Evolutionary conservation across 768 basidiomycete genomes (phyloP), one percentile per base, ranked within the genome.

Genomic region (Boletus pseudopeckii): DNA sequence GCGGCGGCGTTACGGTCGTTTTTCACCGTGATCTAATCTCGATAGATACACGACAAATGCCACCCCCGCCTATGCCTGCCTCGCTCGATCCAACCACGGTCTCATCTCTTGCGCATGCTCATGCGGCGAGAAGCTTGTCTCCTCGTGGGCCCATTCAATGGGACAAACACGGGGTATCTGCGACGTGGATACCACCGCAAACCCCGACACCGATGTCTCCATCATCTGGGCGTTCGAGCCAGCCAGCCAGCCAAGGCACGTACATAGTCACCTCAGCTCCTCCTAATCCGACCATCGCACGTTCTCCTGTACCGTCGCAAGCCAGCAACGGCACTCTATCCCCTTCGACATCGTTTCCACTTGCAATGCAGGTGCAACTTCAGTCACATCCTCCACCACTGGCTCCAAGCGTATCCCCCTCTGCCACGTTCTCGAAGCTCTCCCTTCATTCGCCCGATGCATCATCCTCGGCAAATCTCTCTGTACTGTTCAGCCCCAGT

Each of bases 61-160:
- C 81, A 5, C 81, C 80, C 7, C 79, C 80, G 20, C 77, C 77
- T 1, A 72, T 80, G 64, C 79, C 79, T 6, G 74, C 75, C 17
- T 66, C 73, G 11, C 61, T 74, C 24, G 74, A 79, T 53, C 72
- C 75, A 5, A 74, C 76, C 30, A 71, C 73, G 5, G 54, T 72
- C 30, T 67, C 68, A 18, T 69, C 71, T 45, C 64, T 71, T 34
- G 52, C 45, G 11, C 65, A 64, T 36, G 57, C 66, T 9, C 61
- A 51, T 30, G 46, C 45, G 4, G 52, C 22, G 11, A 55, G 61
- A 33, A 53, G 63, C 4, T 24, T 34, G n/a, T 67, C 67, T 20
- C 67, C 66, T 32, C 63, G 57, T 10, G 46, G 50, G 2, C 45
- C 51, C 22, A 33, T 50, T 14, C 64, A 58, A 5, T 28, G 56